Evolutionary conservation across 2,329 filamentous ascomycete species (phyloP), one percentile per base, ranked within the genome.

Genomic region (Stenocarpella maydis): DNA sequence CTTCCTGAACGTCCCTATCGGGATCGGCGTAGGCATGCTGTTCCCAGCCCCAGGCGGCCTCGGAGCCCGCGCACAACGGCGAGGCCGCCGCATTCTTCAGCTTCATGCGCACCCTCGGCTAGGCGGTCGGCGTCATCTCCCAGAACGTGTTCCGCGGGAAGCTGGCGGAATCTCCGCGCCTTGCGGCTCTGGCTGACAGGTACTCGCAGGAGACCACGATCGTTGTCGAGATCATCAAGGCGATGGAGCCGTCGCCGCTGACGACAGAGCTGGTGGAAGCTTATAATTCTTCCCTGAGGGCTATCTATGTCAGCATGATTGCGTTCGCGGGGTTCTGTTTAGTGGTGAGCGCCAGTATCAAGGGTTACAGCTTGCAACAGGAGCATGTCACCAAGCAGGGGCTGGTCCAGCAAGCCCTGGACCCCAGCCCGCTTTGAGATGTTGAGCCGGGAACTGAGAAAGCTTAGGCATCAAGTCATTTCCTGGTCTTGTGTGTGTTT

Each of bases 81-180:
- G 86, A 91, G 74, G 85, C 90, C 49, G 86, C 88, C 1, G 89
- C 87, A 14, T 87, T 92, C 81, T 91, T 90, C 78, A 86, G 85
- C 65, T 93, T 93, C 81, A 85, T 90, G 74, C 86, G 89, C 17
- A 85, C 86, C 1, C 84, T 92, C 28, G 91, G 91, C 0, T 89
- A 92, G 75, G 83, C 87, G 0, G 78, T 92, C 12, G 90, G 91
- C 4, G 88, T 90, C 39, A 85, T 91, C 65, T 92, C 93, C 79
- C 90, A 93, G 77, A 93, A 92, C 72, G 83, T 84, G 68, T 86
- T 91, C 79, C 81, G 80, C 66, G 78, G 78, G 53, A 84, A 87
- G 71, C 77, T 91, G 53, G 28, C 50, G 14, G 72, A 77, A 2
- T 84, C 84, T 54, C 80, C 85, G 0, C 77, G 79, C 26, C 82